Percentiles rank a stretch among this genome's conserved stretches.
These are phyloP conservation scores for Acephala macrosclerotiorum DNA, from an alignment of 2,329 filamentous ascomycete genomes.

Conservation along the genomic window DNA sequence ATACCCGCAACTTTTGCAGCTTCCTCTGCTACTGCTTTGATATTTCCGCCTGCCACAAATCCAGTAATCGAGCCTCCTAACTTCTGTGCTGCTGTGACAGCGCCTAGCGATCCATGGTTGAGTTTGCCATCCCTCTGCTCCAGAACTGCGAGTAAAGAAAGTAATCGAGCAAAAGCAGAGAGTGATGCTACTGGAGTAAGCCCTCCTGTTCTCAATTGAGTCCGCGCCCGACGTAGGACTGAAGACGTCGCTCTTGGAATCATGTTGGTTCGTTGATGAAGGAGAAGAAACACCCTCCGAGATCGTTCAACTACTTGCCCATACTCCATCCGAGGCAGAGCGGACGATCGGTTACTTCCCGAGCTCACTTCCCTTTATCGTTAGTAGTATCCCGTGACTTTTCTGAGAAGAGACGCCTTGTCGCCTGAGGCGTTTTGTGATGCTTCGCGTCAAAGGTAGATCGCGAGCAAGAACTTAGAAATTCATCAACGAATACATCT, in stretches of 20 bases:
- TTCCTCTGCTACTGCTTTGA: constrained; percentile 79
- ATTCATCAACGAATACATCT: constrained; percentile 27
- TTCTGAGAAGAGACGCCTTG: not conserved
- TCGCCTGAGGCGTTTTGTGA: not conserved
- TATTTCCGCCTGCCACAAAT: constrained; percentile 83
- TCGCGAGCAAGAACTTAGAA: constrained; percentile 21
- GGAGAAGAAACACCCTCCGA: not conserved
- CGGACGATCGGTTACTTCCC: not conserved
- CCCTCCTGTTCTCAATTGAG: constrained; percentile 51
- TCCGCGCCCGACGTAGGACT: constrained; percentile 42
- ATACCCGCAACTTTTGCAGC: constrained; percentile 89
- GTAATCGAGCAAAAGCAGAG: constrained; percentile 70
- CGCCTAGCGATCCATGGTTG: constrained; percentile 81
- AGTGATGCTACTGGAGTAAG: constrained; percentile 47
- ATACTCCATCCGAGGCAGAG: not conserved
- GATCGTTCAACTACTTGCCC: not conserved
- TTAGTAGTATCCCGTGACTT: too few relatives aligned
- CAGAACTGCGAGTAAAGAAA: constrained; percentile 89
- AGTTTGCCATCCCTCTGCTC: constrained; percentile 93
- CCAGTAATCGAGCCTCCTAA: constrained; percentile 85
- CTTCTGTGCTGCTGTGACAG: constrained; percentile 85
- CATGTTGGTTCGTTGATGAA: constrained; percentile 37
- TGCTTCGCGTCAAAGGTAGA: not conserved
- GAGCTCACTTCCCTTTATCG: too few relatives aligned
- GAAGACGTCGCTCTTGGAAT: constrained; percentile 41